phyloP scores from a whole-genome alignment of 352 stramenopile genomes.

The Phytophthora pistaciae region DNA sequence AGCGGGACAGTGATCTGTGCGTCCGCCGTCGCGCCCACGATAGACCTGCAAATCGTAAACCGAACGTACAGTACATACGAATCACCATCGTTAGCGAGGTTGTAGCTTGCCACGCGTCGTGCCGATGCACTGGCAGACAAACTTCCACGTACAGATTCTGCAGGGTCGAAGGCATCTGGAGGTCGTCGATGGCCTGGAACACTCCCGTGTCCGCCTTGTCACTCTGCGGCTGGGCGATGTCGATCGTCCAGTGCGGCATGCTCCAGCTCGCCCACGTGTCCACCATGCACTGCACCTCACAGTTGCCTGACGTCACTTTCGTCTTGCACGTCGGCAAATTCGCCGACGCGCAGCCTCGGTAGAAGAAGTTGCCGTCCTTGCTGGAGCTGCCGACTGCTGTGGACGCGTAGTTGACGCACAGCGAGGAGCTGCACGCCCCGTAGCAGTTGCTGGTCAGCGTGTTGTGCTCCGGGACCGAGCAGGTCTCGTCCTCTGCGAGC shows the following conservation, averaged over 20 bases:
- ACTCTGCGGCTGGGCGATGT: slow-evolving; percentile 68
- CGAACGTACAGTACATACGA: slow-evolving; percentile 2
- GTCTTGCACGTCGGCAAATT: slow-evolving; percentile 60
- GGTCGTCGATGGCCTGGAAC: slow-evolving; percentile 63
- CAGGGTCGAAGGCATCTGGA: slow-evolving; percentile 59
- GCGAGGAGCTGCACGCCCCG: slow-evolving; percentile 50
- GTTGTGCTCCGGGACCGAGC: slow-evolving; percentile 50
- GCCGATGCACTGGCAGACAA: background rate
- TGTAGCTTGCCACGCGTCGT: background rate
- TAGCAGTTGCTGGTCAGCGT: slow-evolving; percentile 73
- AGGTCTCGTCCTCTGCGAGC: slow-evolving; percentile 28
- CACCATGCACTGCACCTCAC: slow-evolving; percentile 76
- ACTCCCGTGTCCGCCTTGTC: slow-evolving; percentile 71
- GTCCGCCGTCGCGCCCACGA: slow-evolving; percentile 60
- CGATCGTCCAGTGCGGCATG: slow-evolving; percentile 58
- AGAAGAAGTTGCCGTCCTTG: slow-evolving; percentile 69
- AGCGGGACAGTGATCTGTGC: slow-evolving; percentile 65
- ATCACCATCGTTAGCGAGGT: slow-evolving; percentile 12
- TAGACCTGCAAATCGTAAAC: slow-evolving; percentile 48
- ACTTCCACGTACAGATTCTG: slow-evolving; percentile 60
- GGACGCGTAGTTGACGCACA: slow-evolving; percentile 76
- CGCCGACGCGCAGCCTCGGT: slow-evolving; percentile 60
- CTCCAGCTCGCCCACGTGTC: slow-evolving; percentile 31
- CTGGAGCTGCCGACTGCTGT: slow-evolving; percentile 25
- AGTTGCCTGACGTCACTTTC: slow-evolving; percentile 51